Evolutionary conservation across 805 yeast genomes (phyloP), one percentile per base, ranked within the genome.

Genomic region (Candida dajiaensis): DNA sequence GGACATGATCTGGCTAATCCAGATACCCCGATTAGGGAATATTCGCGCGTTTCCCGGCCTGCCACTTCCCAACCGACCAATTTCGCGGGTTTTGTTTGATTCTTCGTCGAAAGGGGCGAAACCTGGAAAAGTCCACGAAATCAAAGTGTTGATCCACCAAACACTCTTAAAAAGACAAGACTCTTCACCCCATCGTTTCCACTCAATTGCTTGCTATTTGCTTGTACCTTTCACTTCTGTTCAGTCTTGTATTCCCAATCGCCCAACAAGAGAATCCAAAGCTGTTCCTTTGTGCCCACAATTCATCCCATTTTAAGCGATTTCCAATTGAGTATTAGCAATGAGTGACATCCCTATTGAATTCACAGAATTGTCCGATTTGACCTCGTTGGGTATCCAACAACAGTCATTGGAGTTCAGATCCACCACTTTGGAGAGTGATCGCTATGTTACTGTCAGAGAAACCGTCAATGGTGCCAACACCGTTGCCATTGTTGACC

Each of bases 341-440:
- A 67, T 68, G 71, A 69, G 73, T 59, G 96, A 89, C 65, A 84
- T 95, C 58, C 99, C 99, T 56, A 92, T 92, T 71, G 96, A 92
- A 72, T 89, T 92, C 72, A 90, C 95, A 60, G 98, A 92, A 74
- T 83, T 89, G 72, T 80, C 89, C 60, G 95, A 86, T 74, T 81
- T 94, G 69, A 79, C 95, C 50, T 71, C 83, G 51, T 71, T 89
- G 68, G 96, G 97, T 50, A 86, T 94, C 64, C 85, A 82, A 64
- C 90, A 85, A 50, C 76, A 79, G 57, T 82, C 92, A 50, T 79
- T 94, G 58, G 96, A 89, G 61, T 92, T 92, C 72, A 83, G 89
- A 71, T 83, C 97, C 37, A 89, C 97, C 48, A 94, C 99, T 19
- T 76, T 94, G 56, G 97, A 92, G 68, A 85, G 96, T 49, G 98